Percentiles rank a stretch among this genome's conserved stretches.
Evolutionary conservation across 2,329 filamentous ascomycete species (phyloP).

Genomic region (Moelleriella libera): DNA sequence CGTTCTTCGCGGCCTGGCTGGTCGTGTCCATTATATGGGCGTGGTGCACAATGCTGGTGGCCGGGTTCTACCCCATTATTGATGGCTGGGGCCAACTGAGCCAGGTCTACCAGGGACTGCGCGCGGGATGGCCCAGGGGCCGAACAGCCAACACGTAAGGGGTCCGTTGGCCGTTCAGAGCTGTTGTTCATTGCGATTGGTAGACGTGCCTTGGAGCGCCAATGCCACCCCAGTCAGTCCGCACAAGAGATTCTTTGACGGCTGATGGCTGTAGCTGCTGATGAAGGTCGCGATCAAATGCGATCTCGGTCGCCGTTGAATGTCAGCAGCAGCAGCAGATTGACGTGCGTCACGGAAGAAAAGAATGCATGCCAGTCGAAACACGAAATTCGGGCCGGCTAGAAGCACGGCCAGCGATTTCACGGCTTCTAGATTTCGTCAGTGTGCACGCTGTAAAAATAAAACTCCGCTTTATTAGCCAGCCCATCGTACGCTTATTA

Average conservation of each 20-base stretch:
- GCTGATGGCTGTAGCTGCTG: not conserved
- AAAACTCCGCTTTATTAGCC: too few species aligned
- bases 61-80: slow-evolving; percentile 32
- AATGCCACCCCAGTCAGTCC: not conserved
- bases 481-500: too few species aligned
- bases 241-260: not conserved
- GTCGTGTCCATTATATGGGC: slow-evolving; percentile 37
- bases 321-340: too few species aligned
- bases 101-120: slow-evolving; percentile 6
- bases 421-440: too few species aligned
- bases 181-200: not conserved
- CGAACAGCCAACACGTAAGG: not conserved
- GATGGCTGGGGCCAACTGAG: slow-evolving; percentile 23
- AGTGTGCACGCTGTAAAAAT: too few species aligned
- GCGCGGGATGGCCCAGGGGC: not conserved
- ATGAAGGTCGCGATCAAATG: not conserved
- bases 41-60: slow-evolving; percentile 33
- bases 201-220: not conserved
- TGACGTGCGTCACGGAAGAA: too few species aligned
- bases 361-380: too few species aligned
- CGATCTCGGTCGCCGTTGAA: too few species aligned
- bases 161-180: not conserved
- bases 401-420: too few species aligned
- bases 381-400: too few species aligned
- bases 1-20: slow-evolving; percentile 36